These are phyloP conservation scores for Colletotrichum spaethianum DNA, from an alignment of 2,329 filamentous ascomycete genomes.

Conservation along the genomic window DNA sequence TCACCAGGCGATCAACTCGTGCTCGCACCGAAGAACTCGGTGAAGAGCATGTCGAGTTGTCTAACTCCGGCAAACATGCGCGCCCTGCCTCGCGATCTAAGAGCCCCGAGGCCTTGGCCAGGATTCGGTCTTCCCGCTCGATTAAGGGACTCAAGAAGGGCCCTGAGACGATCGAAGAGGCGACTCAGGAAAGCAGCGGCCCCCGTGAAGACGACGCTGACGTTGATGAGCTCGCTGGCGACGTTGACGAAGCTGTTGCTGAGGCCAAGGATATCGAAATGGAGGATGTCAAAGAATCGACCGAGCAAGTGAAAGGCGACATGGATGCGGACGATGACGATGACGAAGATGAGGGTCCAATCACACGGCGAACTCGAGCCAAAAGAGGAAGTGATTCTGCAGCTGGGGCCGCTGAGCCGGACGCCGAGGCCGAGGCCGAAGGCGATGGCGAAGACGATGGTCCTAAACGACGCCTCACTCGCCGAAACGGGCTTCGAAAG, in stretches of 20 bases:
- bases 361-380: conserved; percentile 62
- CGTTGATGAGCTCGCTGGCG: conserved; percentile 55
- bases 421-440: conserved; percentile 46
- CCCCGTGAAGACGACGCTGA: conserved; percentile 53
- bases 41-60: conserved; percentile 70
- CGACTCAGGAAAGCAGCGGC: conserved; percentile 66
- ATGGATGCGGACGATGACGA: conserved; percentile 55
- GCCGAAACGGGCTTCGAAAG: conserved; percentile 58
- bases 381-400: conserved; percentile 50
- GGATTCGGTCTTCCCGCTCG: conserved; percentile 63
- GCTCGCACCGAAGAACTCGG: conserved; percentile 69
- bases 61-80: conserved; percentile 73
- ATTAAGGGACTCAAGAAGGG: conserved; percentile 66
- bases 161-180: conserved; percentile 66
- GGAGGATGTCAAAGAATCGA: conserved; percentile 48
- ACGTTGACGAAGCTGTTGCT: conserved; percentile 47
- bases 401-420: conserved; percentile 48
- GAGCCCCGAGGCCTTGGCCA: conserved; percentile 67
- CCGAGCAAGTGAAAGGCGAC: conserved; percentile 51
- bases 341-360: conserved; percentile 64
- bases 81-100: conserved; percentile 63
- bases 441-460: conserved; percentile 46
- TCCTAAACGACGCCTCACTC: conserved; percentile 64
- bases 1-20: conserved; percentile 64
- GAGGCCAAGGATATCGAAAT: conserved; percentile 42